Conservation (phyloP, 1,284 basidiomycete species). For the Cutaneotrichosporon cutaneum region DNA sequence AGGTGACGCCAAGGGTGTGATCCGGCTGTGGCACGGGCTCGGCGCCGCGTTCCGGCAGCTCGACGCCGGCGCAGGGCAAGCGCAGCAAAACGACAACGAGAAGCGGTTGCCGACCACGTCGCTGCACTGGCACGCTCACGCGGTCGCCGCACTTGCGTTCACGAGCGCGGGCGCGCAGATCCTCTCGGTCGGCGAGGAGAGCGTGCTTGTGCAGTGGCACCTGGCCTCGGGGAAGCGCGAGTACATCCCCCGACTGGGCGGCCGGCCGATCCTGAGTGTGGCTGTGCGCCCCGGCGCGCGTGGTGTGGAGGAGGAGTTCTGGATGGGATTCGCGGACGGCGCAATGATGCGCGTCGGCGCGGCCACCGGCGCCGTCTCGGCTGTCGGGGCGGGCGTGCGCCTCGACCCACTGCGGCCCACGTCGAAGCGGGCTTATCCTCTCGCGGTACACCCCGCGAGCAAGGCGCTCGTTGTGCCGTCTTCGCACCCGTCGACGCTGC, state of each 20-base stretch:
- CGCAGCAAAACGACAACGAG: slow-evolving; percentile 30
- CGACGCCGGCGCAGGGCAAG: slow-evolving; percentile 27
- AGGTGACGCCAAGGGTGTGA: slow-evolving; percentile 79
- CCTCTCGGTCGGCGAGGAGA: slow-evolving; percentile 92
- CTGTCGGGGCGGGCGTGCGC: slow-evolving; percentile 57
- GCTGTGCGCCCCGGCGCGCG: slow-evolving; percentile 63
- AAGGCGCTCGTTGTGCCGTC: slow-evolving; percentile 83
- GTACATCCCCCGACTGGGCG: slow-evolving; percentile 89
- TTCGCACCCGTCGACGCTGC: slow-evolving; percentile 90
- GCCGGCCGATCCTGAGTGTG: slow-evolving; percentile 65
- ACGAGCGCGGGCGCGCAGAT: slow-evolving; percentile 89
- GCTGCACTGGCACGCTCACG: slow-evolving; percentile 96
- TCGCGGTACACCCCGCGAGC: slow-evolving; percentile 69
- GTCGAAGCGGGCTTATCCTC: slow-evolving; percentile 37
- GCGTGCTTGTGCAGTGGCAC: slow-evolving; percentile 95
- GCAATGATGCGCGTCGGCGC: slow-evolving; percentile 76
- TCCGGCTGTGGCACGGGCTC: slow-evolving; percentile 90
- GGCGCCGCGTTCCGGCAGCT: slow-evolving; percentile 58
- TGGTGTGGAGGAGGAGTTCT: slow-evolving; percentile 75
- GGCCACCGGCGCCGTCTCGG: slow-evolving; percentile 69
- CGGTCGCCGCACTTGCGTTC: slow-evolving; percentile 85
- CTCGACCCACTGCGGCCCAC: slow-evolving; percentile 44
- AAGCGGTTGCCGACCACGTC: slow-evolving; percentile 67
- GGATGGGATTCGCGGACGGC: slow-evolving; percentile 79
- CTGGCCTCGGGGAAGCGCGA: slow-evolving; percentile 79